Evolutionary conservation across 2,329 filamentous ascomycete species (phyloP).

Genomic region (Neonectria punicea): DNA sequence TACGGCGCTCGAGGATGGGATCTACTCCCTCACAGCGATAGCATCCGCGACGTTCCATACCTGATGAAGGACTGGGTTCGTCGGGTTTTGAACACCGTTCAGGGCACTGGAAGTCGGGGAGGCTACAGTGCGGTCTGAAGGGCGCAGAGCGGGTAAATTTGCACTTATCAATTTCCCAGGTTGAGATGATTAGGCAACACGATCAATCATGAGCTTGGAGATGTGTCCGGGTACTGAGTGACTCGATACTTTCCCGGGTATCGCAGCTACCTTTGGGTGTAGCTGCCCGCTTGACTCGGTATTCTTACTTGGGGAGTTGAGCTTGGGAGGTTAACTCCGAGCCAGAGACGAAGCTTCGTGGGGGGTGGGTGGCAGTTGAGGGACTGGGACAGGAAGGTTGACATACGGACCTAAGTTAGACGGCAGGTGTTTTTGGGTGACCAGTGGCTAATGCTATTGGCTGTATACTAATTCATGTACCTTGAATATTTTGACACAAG

Average conservation of each 20-base stretch:
- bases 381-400: slow-evolving; percentile 4
- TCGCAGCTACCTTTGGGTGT: background rate
- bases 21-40: slow-evolving; percentile 90
- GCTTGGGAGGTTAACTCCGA: background rate
- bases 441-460: slow-evolving; percentile 9
- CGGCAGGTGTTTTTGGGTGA: slow-evolving; percentile 17
- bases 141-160: background rate
- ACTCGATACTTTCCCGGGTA: background rate
- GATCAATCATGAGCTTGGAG: slow-evolving; percentile 1
- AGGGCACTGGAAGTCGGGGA: slow-evolving; percentile 84
- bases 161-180: slow-evolving; percentile 14
- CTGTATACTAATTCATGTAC: slow-evolving; percentile 25
- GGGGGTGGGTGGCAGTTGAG: slow-evolving; percentile 6
- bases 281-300: background rate
- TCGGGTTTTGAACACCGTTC: slow-evolving; percentile 82
- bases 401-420: slow-evolving; percentile 18
- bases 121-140: slow-evolving; percentile 91
- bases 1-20: slow-evolving; percentile 97
- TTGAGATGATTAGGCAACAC: slow-evolving; percentile 6
- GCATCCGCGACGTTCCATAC: slow-evolving; percentile 91
- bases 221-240: background rate
- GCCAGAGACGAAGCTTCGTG: slow-evolving; percentile 1
- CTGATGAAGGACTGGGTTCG: slow-evolving; percentile 89
- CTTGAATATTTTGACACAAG: slow-evolving; percentile 15
- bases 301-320: background rate